Evolutionary conservation across 805 yeast genomes (phyloP), one percentile per base, ranked within the genome.

Genomic region (Nakazawaea wyomingensis): DNA sequence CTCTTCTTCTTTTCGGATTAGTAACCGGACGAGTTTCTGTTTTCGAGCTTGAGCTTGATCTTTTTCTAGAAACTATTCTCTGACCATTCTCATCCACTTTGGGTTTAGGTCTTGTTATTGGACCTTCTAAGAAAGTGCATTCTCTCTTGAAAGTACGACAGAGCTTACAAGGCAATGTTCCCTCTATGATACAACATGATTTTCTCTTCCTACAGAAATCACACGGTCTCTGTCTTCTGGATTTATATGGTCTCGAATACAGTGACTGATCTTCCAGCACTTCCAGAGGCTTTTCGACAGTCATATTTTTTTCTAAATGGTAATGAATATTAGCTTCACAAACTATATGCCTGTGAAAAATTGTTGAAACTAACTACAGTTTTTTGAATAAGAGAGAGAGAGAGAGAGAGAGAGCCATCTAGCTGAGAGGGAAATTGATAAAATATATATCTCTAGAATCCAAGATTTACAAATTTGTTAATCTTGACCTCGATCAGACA

Each of bases 121-220:
- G 67, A 22, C 65, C 61, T 38, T 61, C 60, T 29, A 56, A 21
- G 41, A 62, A 61, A 2, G 64, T 60, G 46, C 67, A 62, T 22
- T 47, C 57, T 37, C 54, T 51, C 45, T 60, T 60, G 48, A 55
- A 60, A 40, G 54, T 59, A 19, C 52, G 50, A 39, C 67, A 62
- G 9, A 60, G 50, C 43, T 60, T 50, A 40, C 67, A 62, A 33
- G 62, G 62, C 8, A 55, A 44, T 39, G 56, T 56, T n/a, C 53
- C 54, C 31, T 59, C 57, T 44, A 62, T 60, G 18, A 62, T 61
- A 50, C 67, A 62, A 49, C 67, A 62, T 1, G 65, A 56, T 44
- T 62, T 62, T 21, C 67, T 48, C 37, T 54, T 56, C 22, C 67
- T 54, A 49, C 67, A 62, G 39, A 60, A 59, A 41, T 62, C 67